Evolutionary conservation across 352 stramenopile genomes (phyloP).

Genomic region (Thalassiosira tumida): DNA sequence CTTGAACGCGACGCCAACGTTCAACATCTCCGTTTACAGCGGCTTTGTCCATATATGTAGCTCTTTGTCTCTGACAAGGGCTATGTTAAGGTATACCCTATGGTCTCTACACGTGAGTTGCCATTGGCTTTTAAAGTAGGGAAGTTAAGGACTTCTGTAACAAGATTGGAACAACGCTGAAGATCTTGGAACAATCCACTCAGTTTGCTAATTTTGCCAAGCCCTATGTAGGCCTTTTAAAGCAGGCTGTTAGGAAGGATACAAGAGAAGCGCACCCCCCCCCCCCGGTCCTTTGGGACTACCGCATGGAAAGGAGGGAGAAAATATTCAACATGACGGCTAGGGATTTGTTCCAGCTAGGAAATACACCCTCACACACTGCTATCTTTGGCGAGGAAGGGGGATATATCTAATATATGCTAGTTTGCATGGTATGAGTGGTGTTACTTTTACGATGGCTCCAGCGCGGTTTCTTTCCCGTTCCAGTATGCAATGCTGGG

Average conservation of each 20-base stretch:
- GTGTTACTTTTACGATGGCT: constrained; percentile 59
- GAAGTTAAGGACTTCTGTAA: constrained; percentile 58
- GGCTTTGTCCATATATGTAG: constrained; percentile 1
- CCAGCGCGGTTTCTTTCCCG: not conserved
- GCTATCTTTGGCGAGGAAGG: constrained; percentile 29
- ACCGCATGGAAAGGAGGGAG: constrained; percentile 64
- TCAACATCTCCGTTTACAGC: constrained; percentile 80
- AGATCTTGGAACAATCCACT: constrained; percentile 56
- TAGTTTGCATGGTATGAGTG: constrained; percentile 70
- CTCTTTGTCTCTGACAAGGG: not conserved
- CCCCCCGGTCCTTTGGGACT: constrained; percentile 61
- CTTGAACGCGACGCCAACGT: constrained; percentile 79
- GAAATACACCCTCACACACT: constrained; percentile 33
- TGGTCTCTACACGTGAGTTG: not conserved
- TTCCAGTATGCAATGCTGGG: constrained; percentile 49
- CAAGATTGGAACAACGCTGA: constrained; percentile 66
- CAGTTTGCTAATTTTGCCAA: constrained; percentile 67
- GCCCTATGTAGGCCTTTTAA: constrained; percentile 65
- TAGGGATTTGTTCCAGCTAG: constrained; percentile 47
- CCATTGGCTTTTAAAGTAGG: not conserved
- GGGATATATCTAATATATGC: constrained; percentile 66
- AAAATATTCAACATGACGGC: constrained; percentile 60
- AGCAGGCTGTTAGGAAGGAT: constrained; percentile 63
- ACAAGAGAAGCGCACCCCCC: constrained; percentile 38
- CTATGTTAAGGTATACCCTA: not conserved